Conservation (phyloP, 2,329 filamentous ascomycete species). For the Hawksworthiomyces lignivorus region DNA sequence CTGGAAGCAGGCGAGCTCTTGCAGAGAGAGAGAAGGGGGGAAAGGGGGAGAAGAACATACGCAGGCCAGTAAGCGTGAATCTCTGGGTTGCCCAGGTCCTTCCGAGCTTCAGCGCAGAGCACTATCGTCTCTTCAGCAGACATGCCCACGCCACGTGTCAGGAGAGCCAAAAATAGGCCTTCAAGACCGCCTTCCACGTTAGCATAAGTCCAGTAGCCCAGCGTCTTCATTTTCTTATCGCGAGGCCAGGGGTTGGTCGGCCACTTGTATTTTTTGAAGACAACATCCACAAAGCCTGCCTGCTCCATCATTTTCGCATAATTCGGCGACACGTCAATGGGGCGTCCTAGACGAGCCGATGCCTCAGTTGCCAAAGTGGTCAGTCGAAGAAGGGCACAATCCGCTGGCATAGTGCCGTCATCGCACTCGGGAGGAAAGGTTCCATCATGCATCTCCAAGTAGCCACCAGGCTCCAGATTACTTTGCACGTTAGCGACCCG, state of each 20-base stretch:
- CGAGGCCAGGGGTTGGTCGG: conserved; percentile 24
- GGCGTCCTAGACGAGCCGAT: conserved; percentile 13
- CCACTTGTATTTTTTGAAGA: conserved; percentile 19
- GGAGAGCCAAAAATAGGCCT: conserved; percentile 22
- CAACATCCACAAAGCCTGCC: conserved; percentile 22
- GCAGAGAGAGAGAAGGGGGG: background rate
- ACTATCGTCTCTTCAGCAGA: conserved; percentile 17
- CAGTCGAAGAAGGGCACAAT: conserved; percentile 8
- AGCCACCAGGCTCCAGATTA: conserved; percentile 18
- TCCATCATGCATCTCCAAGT: conserved; percentile 18
- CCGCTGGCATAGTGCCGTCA: conserved; percentile 13
- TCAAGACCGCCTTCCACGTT: conserved; percentile 23
- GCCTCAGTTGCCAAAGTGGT: conserved; percentile 8
- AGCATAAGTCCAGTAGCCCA: conserved; percentile 20
- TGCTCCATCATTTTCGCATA: conserved; percentile 19
- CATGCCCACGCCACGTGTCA: conserved; percentile 23
- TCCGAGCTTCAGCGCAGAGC: conserved; percentile 16
- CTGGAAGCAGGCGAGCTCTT: no score
- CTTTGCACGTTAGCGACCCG: background rate
- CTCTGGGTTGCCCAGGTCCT: conserved; percentile 16
- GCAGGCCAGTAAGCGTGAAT: conserved; percentile 22
- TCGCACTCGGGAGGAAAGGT: conserved; percentile 15
- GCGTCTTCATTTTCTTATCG: conserved; percentile 21
- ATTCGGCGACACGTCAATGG: conserved; percentile 11
- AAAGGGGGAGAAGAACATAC: conserved; percentile 10